Conservation (phyloP, 2,329 filamentous ascomycete genomes). For the Thielaviopsis euricoi region DNA sequence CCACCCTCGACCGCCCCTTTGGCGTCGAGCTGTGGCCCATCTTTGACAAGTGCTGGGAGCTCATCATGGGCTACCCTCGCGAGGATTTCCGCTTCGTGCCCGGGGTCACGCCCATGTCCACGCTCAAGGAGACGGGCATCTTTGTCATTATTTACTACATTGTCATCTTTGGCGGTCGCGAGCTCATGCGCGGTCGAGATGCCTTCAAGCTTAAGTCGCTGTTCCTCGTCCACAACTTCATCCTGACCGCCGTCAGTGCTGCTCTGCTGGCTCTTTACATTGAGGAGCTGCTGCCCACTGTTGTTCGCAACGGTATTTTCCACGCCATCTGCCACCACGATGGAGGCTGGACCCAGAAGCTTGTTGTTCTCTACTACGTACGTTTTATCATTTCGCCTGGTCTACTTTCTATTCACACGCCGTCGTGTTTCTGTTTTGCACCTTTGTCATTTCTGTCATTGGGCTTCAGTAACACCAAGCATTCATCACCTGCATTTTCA, state of each 20-base stretch:
- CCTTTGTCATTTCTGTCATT: neutral
- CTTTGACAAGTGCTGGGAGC: conserved; percentile 74
- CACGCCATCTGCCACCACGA: conserved; percentile 65
- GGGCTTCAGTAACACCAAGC: neutral
- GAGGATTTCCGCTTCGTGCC: conserved; percentile 73
- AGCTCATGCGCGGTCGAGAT: conserved; percentile 75
- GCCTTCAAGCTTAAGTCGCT: conserved; percentile 72
- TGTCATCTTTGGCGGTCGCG: conserved; percentile 82
- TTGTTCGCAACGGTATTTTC: conserved; percentile 71
- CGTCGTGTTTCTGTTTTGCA: neutral
- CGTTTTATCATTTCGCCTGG: conserved; percentile 19
- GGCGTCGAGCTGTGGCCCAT: conserved; percentile 85
- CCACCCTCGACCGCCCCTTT: conserved; percentile 81
- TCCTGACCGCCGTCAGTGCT: conserved; percentile 73
- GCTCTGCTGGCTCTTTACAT: conserved; percentile 69
- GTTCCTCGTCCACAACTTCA: conserved; percentile 95
- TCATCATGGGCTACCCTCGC: conserved; percentile 62
- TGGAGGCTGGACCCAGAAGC: conserved; percentile 84
- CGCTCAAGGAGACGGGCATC: conserved; percentile 63
- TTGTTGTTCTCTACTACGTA: conserved; percentile 95
- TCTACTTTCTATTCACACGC: neutral
- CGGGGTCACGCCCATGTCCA: conserved; percentile 78
- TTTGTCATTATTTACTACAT: conserved; percentile 81
- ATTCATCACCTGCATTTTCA: neutral
- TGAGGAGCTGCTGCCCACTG: conserved; percentile 76